Conservation (phyloP, 495 filamentous ascomycete species). For the Oidiodendron maius region DNA sequence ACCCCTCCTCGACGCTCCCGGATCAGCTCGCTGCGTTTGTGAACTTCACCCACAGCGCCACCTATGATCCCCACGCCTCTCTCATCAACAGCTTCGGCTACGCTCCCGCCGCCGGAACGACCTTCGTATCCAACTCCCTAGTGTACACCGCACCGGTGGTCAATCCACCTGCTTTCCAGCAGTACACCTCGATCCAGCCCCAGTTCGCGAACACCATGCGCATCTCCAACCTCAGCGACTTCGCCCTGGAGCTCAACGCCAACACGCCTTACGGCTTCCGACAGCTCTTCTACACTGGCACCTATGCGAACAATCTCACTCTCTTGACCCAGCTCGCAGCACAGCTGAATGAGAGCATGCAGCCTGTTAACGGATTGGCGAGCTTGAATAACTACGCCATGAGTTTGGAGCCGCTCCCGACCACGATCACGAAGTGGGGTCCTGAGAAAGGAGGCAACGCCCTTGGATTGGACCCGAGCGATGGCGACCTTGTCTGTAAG, state of each 20-base stretch:
- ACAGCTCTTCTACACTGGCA: slow-evolving; percentile 5
- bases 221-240: slow-evolving; percentile 36
- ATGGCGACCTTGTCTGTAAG: slow-evolving; percentile 24
- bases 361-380: slow-evolving; percentile 26
- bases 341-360: slow-evolving; percentile 26
- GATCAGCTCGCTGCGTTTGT: slow-evolving; percentile 2
- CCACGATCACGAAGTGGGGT: slow-evolving; percentile 29
- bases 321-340: slow-evolving; percentile 27
- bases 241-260: slow-evolving; percentile 34
- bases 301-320: slow-evolving; percentile 19
- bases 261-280: slow-evolving; percentile 35
- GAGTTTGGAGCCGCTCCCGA: slow-evolving; percentile 41
- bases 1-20: background rate
- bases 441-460: slow-evolving; percentile 42
- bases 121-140: background rate
- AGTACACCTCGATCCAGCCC: slow-evolving; percentile 15
- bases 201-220: slow-evolving; percentile 30
- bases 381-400: slow-evolving; percentile 34
- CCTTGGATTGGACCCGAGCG: slow-evolving; percentile 37
- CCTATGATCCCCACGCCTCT: slow-evolving; percentile 25
- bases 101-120: background rate
- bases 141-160: slow-evolving; percentile 2
- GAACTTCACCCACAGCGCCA: slow-evolving; percentile 2
- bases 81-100: slow-evolving; percentile 25
- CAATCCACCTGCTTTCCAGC: slow-evolving; percentile 23